These are phyloP conservation scores for Dactylellina cionopaga DNA, from an alignment of 2,329 filamentous ascomycete species.

Conservation along the genomic window DNA sequence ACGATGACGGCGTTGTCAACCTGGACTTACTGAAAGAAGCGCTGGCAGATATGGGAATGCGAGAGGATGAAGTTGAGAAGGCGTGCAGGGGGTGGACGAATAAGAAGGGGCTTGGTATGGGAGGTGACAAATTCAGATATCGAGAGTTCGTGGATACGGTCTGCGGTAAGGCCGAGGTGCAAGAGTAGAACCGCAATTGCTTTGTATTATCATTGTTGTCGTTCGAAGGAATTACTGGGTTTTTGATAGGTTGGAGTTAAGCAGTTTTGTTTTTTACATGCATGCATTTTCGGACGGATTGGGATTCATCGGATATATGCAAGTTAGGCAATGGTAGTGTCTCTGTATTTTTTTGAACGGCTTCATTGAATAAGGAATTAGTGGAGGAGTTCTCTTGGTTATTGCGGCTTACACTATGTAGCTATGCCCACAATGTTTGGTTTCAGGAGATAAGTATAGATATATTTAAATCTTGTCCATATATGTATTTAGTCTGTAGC, in stretches of 20 bases:
- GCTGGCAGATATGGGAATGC: slow-evolving; percentile 77
- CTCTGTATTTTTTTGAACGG: too few relatives aligned
- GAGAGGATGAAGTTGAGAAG: slow-evolving; percentile 78
- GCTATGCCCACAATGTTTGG: too few relatives aligned
- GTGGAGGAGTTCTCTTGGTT: too few relatives aligned
- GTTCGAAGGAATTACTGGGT: background rate
- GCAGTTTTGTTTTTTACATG: slow-evolving; percentile 3
- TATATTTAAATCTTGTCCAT: too few relatives aligned
- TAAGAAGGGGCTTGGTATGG: slow-evolving; percentile 69
- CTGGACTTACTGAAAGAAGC: slow-evolving; percentile 83
- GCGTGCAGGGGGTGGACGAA: slow-evolving; percentile 89
- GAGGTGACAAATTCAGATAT: slow-evolving; percentile 89
- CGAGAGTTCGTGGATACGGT: slow-evolving; percentile 78
- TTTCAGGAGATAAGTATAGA: too few relatives aligned
- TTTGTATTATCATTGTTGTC: background rate
- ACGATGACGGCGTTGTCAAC: slow-evolving; percentile 93
- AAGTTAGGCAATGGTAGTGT: too few relatives aligned
- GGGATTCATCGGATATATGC: too few relatives aligned
- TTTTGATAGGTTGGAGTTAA: slow-evolving; percentile 31
- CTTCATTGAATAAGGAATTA: too few relatives aligned
- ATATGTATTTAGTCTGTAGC: too few relatives aligned
- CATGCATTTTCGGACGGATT: too few relatives aligned
- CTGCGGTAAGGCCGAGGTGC: slow-evolving; percentile 56
- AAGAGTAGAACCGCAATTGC: slow-evolving; percentile 47
- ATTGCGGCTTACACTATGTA: too few relatives aligned